Conservation (phyloP, 164 flowering plant genomes). For the Warburgia ugandensis region DNA sequence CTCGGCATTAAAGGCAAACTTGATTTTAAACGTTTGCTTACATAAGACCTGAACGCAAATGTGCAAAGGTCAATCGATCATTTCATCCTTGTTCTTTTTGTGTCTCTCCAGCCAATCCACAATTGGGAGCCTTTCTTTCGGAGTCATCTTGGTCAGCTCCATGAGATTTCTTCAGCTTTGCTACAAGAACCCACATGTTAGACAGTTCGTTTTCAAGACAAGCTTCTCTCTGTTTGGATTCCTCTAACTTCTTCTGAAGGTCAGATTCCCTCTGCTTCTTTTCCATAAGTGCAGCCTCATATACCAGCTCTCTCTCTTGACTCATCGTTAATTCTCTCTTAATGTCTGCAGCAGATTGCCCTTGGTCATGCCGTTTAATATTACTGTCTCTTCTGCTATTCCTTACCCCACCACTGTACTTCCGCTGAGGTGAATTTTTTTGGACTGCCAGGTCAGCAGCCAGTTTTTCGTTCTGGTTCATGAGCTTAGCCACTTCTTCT, state of each 20-base stretch:
- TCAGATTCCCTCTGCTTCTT: slow-evolving; percentile 71
- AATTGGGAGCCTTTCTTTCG: too few species aligned
- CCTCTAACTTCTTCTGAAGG: slow-evolving; percentile 72
- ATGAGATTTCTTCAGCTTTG: slow-evolving; percentile 69
- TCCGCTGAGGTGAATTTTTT: slow-evolving; percentile 58
- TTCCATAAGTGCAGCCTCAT: slow-evolving; percentile 67
- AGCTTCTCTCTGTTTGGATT: slow-evolving; percentile 93
- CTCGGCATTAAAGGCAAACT: too few species aligned
- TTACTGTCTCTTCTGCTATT: slow-evolving; percentile 54
- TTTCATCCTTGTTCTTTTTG: slow-evolving; percentile 19
- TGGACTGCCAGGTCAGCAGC: slow-evolving; percentile 56
- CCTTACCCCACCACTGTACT: slow-evolving; percentile 22
- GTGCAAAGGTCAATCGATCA: too few species aligned
- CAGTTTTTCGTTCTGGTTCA: slow-evolving; percentile 80
- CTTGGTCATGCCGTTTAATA: slow-evolving; percentile 49
- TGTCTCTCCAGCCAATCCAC: too few species aligned
- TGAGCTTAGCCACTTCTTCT: slow-evolving; percentile 94
- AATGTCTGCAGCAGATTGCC: slow-evolving; percentile 34
- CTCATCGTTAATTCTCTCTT: slow-evolving; percentile 69
- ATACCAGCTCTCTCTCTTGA: slow-evolving; percentile 69
- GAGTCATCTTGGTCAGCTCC: slow-evolving; percentile 35
- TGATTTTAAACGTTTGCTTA: too few species aligned
- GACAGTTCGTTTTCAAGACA: slow-evolving; percentile 96
- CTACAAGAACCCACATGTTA: slow-evolving; percentile 99
- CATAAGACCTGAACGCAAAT: too few species aligned